Evolutionary conservation across 345 rosid genomes (phyloP).

Genomic region (Barbarea vulgaris): DNA sequence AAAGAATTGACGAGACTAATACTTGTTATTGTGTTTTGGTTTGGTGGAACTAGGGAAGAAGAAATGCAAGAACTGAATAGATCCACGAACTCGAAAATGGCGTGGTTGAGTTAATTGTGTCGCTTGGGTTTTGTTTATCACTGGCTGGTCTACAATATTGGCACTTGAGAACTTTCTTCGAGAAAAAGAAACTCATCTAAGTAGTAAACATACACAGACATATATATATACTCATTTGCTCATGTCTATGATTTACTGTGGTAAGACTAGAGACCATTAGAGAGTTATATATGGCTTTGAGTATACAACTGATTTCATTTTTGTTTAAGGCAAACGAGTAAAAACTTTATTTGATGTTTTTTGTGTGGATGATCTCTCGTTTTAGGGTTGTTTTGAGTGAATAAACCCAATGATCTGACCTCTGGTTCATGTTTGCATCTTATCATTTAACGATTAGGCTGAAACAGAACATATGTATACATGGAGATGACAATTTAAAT

Average conservation of each 20-base stretch:
- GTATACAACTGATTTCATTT: neutral
- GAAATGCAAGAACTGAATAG: slow-evolving; percentile 34
- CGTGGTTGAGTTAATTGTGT: slow-evolving; percentile 26
- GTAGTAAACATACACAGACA: no score
- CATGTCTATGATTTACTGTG: neutral
- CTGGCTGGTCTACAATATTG: slow-evolving; percentile 38
- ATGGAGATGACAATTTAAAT: neutral
- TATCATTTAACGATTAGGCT: neutral
- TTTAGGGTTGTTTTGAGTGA: neutral
- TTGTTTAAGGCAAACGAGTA: neutral
- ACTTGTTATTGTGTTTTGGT: neutral
- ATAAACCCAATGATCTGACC: neutral
- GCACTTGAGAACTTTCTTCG: slow-evolving; percentile 36
- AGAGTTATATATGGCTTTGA: neutral
- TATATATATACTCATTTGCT: no score
- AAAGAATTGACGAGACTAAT: neutral
- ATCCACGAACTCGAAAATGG: slow-evolving; percentile 36
- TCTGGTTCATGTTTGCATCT: neutral
- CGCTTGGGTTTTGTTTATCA: slow-evolving; percentile 30
- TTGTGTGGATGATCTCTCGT: neutral
- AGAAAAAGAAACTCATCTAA: slow-evolving; percentile 38
- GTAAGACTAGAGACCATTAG: slow-evolving; percentile 1
- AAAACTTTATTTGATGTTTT: neutral
- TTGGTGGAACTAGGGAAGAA: slow-evolving; percentile 17
- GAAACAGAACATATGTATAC: neutral